Base-by-base conservation (phyloP, 2,329 filamentous ascomycete genomes). In the Fusarium dlaminii region DNA sequence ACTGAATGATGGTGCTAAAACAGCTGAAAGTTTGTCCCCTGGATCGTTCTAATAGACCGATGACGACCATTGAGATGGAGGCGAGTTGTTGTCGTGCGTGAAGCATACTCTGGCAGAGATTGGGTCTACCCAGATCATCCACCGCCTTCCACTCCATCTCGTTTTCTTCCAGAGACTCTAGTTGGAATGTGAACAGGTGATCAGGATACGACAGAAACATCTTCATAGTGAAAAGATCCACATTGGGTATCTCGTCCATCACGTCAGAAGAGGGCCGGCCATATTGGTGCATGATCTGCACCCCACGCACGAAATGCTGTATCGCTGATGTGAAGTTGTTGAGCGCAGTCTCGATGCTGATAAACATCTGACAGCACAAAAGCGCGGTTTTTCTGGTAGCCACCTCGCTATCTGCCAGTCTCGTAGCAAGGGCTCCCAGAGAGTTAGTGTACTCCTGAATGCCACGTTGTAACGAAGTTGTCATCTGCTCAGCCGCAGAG, bases 321-420 rank as follows among this genome's bases (percentile, higher is more conserved):
- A 45, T 45, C 5, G 15, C 42, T 45, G n/a, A 45, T 7, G n/a
- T 27, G n/a, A 45, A 45, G n/a, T 45, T 45, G 42, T 45, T 45
- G 1, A 45, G 42, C 3, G 42, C n/a, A 1, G 42, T 27, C 42
- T 45, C 42, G 17, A 45, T 45, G 5, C n/a, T 45, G 42, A 27
- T 45, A 5, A 27, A 45, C n/a, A 27, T 45, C 5, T 45, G 42
- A 5, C 42, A 45, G 5, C 42, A 45, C 0, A 45, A 1, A 0
- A 45, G 0, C 0, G 11, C 42, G 0, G 15, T 15, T 6, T 27
- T 45, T 27, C 17, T 18, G n/a, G n/a, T 27, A 18, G 42, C 11
- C 7, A 27, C n/a, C 3, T 45, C 42, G n/a, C 18, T 27, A 45
- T 45, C n/a, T 4, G 11, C 11, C 18, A 45, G 3, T 27, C 42